phyloP scores from a whole-genome alignment of 768 basidiomycete genomes.

The Pleurotus tuoliensis region DNA sequence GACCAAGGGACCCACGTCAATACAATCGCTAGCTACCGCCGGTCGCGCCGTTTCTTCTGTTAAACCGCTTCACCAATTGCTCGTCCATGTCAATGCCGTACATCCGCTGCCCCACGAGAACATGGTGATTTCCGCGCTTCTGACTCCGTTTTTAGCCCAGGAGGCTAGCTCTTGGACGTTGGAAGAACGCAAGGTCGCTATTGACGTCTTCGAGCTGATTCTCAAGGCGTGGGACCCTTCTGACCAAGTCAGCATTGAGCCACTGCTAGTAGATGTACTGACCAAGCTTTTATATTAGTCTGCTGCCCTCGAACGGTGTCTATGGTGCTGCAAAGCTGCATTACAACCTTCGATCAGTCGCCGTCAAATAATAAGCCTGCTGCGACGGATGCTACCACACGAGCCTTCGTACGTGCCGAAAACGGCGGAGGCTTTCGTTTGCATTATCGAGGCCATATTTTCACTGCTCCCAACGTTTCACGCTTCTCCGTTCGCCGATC shows the following conservation, averaged over 20 bases:
- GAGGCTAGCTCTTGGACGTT: conserved; percentile 32
- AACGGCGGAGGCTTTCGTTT: conserved; percentile 44
- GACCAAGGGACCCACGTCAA: conserved; percentile 36
- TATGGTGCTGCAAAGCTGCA: conserved; percentile 73
- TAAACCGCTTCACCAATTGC: conserved; percentile 38
- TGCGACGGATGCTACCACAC: conserved; percentile 43
- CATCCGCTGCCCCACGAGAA: conserved; percentile 50
- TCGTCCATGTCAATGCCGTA: conserved; percentile 36
- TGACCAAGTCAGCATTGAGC: conserved; percentile 45
- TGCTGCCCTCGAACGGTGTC: conserved; percentile 51
- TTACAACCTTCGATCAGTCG: conserved; percentile 41
- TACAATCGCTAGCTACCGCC: conserved; percentile 26
- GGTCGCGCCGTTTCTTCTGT: conserved; percentile 32
- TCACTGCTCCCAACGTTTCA: conserved; percentile 42
- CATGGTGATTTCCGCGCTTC: conserved; percentile 54
- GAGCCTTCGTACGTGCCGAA: conserved; percentile 38
- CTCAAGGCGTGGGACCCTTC: conserved; percentile 51
- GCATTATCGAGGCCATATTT: conserved; percentile 49
- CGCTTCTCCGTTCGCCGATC: conserved; percentile 15
- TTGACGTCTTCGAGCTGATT: conserved; percentile 60
- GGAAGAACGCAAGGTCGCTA: conserved; percentile 50
- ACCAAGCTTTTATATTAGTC: conserved; percentile 20
- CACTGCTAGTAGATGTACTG: not conserved
- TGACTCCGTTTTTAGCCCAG: conserved; percentile 49
- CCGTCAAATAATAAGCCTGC: conserved; percentile 34